Evolutionary conservation across 805 yeast species (phyloP), one percentile per base, ranked within the genome.

Genomic region (Nakazawaea anatomiae): DNA sequence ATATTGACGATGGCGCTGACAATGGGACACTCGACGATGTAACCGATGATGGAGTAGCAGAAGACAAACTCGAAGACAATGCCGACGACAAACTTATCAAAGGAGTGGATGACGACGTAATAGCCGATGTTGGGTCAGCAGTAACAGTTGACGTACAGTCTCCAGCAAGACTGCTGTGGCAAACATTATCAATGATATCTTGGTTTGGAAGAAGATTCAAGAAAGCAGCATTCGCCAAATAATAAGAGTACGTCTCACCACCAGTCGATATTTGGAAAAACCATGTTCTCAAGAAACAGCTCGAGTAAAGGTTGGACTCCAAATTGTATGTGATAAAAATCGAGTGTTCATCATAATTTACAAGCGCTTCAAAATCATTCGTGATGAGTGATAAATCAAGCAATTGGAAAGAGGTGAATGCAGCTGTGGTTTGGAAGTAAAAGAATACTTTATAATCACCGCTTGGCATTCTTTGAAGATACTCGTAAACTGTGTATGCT

Each of bases 381-480:
- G 25, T 18, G 25, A 18, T 18, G 3, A 46, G 9, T 9, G 49
- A 46, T n/a, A 46, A 29, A 36, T 39, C 49, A 30, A 6, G 25
- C 9, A 46, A 31, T 14, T 46, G 41, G 32, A 46, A 46, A 6
- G 28, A 9, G 31, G 29, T 5, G 28, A 4, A 18, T n/a, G 39
- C 31, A 31, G 35, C 7, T 5, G 44, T 46, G 18, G 31, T 29
- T 11, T 46, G 11, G 14, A 46, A 39, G 44, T 46, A 46, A 39
- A 46, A 46, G 31, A 30, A 46, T 5, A 46, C 39, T 39, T 25
- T 39, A 29, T 46, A 39, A 7, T 18, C 18, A 9, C 49, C 49
- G 31, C 14, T 39, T 7, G 9, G 11, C 30, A 28, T 8, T 18
- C 18, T 31, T n/a, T n/a, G 43, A 25, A 46, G n/a, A 46, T 46